Evolutionary conservation across 2,329 filamentous ascomycete species (phyloP), one percentile per base, ranked within the genome.

Genomic region (Fusarium sambucinum): DNA sequence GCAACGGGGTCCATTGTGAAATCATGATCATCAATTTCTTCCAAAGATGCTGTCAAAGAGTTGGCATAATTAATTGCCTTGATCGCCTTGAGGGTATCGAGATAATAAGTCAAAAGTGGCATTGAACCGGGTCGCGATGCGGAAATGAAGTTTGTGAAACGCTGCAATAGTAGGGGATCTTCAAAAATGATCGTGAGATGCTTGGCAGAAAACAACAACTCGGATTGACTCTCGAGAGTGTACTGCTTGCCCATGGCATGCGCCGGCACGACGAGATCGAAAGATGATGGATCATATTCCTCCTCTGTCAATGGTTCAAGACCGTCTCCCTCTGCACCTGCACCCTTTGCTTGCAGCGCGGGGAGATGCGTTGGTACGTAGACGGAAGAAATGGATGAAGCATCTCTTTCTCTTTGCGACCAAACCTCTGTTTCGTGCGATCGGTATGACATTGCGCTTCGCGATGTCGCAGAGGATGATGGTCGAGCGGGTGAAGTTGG

Each of bases 61-160:
- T 94, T 92, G 21, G 90, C 86, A 71, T 93, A 93, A 33, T 85
- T 83, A 59, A 94, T 88, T 3, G 91, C 90, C 69, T 88, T 87
- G 14, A 92, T 77, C 1, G 91, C 90, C 74, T 94, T 94, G 59
- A 89, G 77, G 0, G 90, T 86, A 70, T 92, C 89, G 3, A 93
- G 82, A 68, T 93, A 93, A 79, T 93, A 92, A 27, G 89, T 86
- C 16, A 94, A 78, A 10, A 91, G 79, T 0, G 90, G 86, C 3
- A 92, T 81, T 1, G 90, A 92, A 21, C 84, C 79, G 7, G 89
- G 87, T 44, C 89, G 83, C 44, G 85, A 81, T 6, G 81, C 77
- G 59, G 86, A 85, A 4, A 94, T 80, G 70, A 92, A 94, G 4
- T 86, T 83, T 3, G 87, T 90, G 75, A 94, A 94, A 44, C 84